phyloP scores from a whole-genome alignment of 257 asterid genomes.

The Petrea volubilis region DNA sequence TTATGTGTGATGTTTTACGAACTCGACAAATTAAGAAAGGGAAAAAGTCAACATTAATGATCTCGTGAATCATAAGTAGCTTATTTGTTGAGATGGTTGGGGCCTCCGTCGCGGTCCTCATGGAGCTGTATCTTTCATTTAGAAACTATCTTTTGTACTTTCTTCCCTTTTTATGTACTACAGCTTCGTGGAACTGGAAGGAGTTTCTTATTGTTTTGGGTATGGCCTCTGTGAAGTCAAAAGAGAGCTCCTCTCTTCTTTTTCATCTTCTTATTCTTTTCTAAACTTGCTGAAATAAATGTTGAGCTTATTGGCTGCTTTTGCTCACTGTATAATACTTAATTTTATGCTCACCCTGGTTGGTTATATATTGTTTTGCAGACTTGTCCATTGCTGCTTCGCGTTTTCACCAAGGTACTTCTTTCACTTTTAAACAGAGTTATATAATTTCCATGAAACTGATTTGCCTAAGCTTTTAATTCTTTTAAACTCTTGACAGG shows the following conservation, averaged over 20 bases:
- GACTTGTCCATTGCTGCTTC: slow-evolving; percentile 83
- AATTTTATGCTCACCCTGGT: neutral
- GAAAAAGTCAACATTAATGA: neutral
- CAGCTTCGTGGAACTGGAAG: neutral
- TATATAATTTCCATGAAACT: neutral
- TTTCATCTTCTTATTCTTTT: too few species aligned
- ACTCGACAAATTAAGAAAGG: neutral
- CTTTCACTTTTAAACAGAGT: neutral
- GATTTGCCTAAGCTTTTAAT: neutral
- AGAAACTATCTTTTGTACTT: neutral
- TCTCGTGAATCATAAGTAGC: neutral
- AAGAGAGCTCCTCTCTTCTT: neutral
- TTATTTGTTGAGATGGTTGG: neutral
- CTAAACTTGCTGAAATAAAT: neutral
- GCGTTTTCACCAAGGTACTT: slow-evolving; percentile 88
- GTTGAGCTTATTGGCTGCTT: neutral
- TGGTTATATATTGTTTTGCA: slow-evolving; percentile 32
- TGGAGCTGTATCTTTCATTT: neutral
- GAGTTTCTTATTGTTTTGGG: neutral
- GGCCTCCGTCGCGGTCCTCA: neutral
- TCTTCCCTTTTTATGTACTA: neutral
- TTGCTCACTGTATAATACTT: neutral
- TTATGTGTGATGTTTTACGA: neutral
- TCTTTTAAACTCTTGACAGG: slow-evolving; percentile 36
- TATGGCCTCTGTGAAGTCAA: neutral